Conservation (phyloP, 2,329 filamentous ascomycete species). For the Botrytis elliptica region DNA sequence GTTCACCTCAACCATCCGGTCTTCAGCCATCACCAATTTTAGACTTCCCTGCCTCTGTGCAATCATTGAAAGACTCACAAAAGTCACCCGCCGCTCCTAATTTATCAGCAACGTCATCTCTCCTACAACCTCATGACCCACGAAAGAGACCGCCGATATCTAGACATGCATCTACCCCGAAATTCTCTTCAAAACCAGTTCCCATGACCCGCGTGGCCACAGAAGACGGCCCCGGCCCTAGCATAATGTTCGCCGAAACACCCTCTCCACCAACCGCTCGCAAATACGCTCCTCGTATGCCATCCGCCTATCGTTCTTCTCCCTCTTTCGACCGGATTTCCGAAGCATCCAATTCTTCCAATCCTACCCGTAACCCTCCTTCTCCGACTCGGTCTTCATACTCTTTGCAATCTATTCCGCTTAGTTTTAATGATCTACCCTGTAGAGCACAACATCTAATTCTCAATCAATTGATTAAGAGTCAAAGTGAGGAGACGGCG, state of each 20-base stretch:
- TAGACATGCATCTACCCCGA: constrained; percentile 40
- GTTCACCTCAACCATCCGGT: constrained; percentile 13
- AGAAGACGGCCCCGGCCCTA: constrained; percentile 64
- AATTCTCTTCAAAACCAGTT: constrained; percentile 34
- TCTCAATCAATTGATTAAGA: constrained; percentile 37
- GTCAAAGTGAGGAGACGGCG: constrained; percentile 38
- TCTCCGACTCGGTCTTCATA: constrained; percentile 33
- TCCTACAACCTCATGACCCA: constrained; percentile 54
- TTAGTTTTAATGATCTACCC: constrained; percentile 32
- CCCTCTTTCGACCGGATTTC: constrained; percentile 49
- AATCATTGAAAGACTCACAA: constrained; percentile 65
- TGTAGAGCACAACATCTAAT: constrained; percentile 36
- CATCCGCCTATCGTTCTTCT: constrained; percentile 30
- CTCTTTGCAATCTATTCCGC: constrained; percentile 29
- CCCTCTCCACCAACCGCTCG: constrained; percentile 28
- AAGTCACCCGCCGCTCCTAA: constrained; percentile 67
- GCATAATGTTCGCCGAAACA: constrained; percentile 60
- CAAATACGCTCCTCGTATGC: constrained; percentile 34
- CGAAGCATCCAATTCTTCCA: constrained; percentile 35
- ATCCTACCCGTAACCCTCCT: constrained; percentile 43
- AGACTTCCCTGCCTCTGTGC: constrained; percentile 26
- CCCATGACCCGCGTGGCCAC: constrained; percentile 48
- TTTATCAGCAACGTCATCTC: not conserved
- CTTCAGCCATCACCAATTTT: constrained; percentile 25
- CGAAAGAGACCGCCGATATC: constrained; percentile 44